Evolutionary conservation across 192 early-diverging fungal species (phyloP).

Genomic region (Spinellus fusiger): DNA sequence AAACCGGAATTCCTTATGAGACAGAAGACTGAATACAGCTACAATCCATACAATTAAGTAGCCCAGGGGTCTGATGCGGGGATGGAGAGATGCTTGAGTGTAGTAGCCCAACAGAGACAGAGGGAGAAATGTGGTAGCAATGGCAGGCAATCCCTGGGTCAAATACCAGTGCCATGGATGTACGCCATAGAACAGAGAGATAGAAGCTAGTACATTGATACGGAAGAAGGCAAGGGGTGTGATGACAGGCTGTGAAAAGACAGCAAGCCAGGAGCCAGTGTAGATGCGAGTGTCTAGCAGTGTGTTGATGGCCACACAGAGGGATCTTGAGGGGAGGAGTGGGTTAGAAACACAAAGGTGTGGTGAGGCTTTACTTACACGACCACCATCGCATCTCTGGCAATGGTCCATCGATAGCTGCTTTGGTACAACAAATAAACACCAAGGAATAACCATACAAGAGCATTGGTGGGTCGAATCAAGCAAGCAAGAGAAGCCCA

Average conservation of each 20-base stretch:
- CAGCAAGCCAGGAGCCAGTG: constrained; percentile 53
- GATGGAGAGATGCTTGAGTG: constrained; percentile 5
- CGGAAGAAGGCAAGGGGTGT: constrained; percentile 73
- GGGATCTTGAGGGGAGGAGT: neutral
- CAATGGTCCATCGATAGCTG: constrained; percentile 8
- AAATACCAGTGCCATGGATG: constrained; percentile 92
- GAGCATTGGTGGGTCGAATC: constrained; percentile 81
- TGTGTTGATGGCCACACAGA: constrained; percentile 15
- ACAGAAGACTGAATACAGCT: constrained; percentile 64
- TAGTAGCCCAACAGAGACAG: constrained; percentile 51
- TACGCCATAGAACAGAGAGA: constrained; percentile 89
- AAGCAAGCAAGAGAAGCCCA: constrained; percentile 81
- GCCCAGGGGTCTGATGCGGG: constrained; percentile 14
- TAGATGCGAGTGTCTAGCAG: constrained; percentile 71
- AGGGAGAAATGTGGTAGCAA: constrained; percentile 73
- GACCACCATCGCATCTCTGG: constrained; percentile 30
- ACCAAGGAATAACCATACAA: constrained; percentile 82
- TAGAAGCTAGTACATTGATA: constrained; percentile 74
- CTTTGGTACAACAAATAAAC: constrained; percentile 41
- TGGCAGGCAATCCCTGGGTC: constrained; percentile 69
- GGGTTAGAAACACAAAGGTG: neutral
- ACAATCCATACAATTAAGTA: constrained; percentile 44
- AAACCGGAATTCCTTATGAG: constrained; percentile 96
- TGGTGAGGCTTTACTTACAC: constrained; percentile 28
- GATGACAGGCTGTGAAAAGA: constrained; percentile 59